phyloP scores from a whole-genome alignment of 2,329 filamentous ascomycete genomes.

The Teratosphaeria pseudoeucalypti region DNA sequence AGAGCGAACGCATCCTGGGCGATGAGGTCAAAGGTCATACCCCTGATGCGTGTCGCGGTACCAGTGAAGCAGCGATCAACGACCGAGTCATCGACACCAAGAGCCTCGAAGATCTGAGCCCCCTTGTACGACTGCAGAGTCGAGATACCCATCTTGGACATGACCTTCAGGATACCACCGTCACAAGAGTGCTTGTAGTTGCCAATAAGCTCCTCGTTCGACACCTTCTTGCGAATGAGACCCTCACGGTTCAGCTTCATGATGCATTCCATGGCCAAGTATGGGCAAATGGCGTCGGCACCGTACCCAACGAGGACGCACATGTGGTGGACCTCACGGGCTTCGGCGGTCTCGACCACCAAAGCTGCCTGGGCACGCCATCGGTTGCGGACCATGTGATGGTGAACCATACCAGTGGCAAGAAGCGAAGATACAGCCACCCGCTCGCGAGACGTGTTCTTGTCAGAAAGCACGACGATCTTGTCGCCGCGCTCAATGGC shows the following conservation, averaged over 20 bases:
- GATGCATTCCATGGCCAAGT: slow-evolving; percentile 92
- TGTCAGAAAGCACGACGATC: slow-evolving; percentile 81
- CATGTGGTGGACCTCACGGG: slow-evolving; percentile 97
- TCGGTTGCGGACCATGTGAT: slow-evolving; percentile 90
- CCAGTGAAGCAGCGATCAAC: slow-evolving; percentile 92
- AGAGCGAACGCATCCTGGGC: slow-evolving; percentile 90
- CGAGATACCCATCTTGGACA: slow-evolving; percentile 99
- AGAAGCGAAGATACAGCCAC: slow-evolving; percentile 78
- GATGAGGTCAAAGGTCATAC: slow-evolving; percentile 86
- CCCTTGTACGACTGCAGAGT: slow-evolving; percentile 95
- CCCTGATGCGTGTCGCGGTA: slow-evolving; percentile 87
- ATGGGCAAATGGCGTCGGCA: slow-evolving; percentile 88
- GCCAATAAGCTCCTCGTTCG: slow-evolving; percentile 70
- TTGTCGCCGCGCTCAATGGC: slow-evolving; percentile 76
- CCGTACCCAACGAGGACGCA: slow-evolving; percentile 95
- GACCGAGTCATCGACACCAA: slow-evolving; percentile 83
- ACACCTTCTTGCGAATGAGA: slow-evolving; percentile 80
- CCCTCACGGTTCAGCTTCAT: slow-evolving; percentile 92
- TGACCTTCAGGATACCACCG: slow-evolving; percentile 93
- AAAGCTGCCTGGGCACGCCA: slow-evolving; percentile 84
- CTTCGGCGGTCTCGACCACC: slow-evolving; percentile 85
- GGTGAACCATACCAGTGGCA: slow-evolving; percentile 87
- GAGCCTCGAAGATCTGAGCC: slow-evolving; percentile 92
- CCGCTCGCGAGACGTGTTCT: slow-evolving; percentile 70
- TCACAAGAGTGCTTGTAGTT: slow-evolving; percentile 98